These are phyloP conservation scores for Periconia sp. DNA, from an alignment of 2,329 filamentous ascomycete species.

Conservation along the genomic window DNA sequence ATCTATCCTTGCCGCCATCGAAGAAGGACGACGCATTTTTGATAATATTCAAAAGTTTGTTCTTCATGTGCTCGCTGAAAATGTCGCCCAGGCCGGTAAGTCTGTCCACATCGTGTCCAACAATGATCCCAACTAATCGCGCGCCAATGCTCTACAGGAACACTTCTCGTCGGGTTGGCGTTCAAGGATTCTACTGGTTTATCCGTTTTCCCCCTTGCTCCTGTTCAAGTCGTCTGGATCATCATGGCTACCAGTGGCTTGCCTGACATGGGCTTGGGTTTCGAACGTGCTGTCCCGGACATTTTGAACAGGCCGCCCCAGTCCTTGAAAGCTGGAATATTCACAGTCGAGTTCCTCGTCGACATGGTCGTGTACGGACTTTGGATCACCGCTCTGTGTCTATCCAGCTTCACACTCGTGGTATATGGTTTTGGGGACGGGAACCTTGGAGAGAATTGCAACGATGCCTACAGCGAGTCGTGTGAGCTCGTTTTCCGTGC, in stretches of 20 bases:
- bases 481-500: slow-evolving; percentile 50
- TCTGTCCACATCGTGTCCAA: neutral
- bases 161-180: slow-evolving; percentile 75
- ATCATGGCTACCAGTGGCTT: slow-evolving; percentile 89
- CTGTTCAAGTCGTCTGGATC: slow-evolving; percentile 88
- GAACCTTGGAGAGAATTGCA: slow-evolving; percentile 35
- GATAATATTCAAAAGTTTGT: slow-evolving; percentile 90
- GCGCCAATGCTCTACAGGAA: slow-evolving; percentile 25
- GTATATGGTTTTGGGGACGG: slow-evolving; percentile 38
- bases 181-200: slow-evolving; percentile 72
- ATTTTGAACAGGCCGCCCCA: slow-evolving; percentile 82
- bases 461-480: slow-evolving; percentile 29
- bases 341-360: slow-evolving; percentile 39
- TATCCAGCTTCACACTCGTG: slow-evolving; percentile 37
- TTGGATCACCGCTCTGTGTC: slow-evolving; percentile 35
- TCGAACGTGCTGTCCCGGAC: slow-evolving; percentile 72
- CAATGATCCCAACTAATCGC: neutral
- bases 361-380: slow-evolving; percentile 43
- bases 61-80: slow-evolving; percentile 72
- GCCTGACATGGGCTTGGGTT: slow-evolving; percentile 83
- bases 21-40: slow-evolving; percentile 81
- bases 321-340: slow-evolving; percentile 38
- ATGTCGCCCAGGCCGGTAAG: slow-evolving; percentile 75
- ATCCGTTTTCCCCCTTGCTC: slow-evolving; percentile 83
- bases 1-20: slow-evolving; percentile 80